Evolutionary conservation across 192 early-diverging fungal genomes (phyloP), one percentile per base, ranked within the genome.

Genomic region (Entomortierella beljakovae): DNA sequence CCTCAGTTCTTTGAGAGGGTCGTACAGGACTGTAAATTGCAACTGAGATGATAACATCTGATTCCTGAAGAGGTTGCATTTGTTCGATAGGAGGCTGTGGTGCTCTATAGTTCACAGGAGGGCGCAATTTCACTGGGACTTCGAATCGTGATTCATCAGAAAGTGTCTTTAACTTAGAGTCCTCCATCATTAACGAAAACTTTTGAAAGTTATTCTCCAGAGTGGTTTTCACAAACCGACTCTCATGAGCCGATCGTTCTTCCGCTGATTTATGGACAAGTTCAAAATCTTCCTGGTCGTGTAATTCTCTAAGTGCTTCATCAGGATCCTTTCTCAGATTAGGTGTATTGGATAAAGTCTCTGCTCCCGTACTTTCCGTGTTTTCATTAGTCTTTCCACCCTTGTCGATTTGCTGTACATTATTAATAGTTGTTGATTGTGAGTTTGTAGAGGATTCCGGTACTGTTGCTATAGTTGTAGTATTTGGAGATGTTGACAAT

Each of bases 1-100:
- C 91, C 54, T 92, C 88, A 82, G 86, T 80, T 61, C 83, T 84
- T 29, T 75, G 64, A 3, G 81, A 73, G 0, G 89, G 84, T 25
- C 75, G 82, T 9, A 85, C 71, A 5, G 87, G 81, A 73, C 88
- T 86, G 80, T 88, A 91, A n/a, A 93, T 81, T 54, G 87, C 86
- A 16, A 91, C 87, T 26, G 85, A 85, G 16, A 91, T 80, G 1
- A 93, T 67, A 13, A 90, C 68, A 26, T 79, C 88, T 32, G 42
- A 11, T 3, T 66, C 63, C 29, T 29, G 34, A 26, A 81, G 43
- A 38, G 55, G 67, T 7, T 28, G 18, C 50, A 60, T 40, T 1
- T 59, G 59, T 1, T 33, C 34, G 9, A 40, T 23, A 48, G 29
- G 51, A 5, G 22, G 54, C 16, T 29, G 40, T 18, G 51, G 67